phyloP scores from a whole-genome alignment of 2,329 filamentous ascomycete genomes.

The Pseudogymnoascus sp. region DNA sequence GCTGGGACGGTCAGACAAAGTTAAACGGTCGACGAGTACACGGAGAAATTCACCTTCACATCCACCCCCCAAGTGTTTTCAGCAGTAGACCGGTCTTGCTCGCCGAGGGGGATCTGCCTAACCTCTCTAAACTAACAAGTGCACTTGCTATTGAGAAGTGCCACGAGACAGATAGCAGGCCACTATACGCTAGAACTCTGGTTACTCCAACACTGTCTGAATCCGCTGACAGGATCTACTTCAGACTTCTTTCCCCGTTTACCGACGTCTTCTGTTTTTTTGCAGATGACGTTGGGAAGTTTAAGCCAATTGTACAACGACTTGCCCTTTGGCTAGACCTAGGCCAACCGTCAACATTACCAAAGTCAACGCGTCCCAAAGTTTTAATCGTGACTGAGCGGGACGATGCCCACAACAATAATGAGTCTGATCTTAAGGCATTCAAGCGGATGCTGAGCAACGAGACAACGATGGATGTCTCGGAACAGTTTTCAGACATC shows the following conservation, averaged over 20 bases:
- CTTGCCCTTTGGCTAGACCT: constrained; percentile 18
- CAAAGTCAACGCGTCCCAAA: constrained; percentile 5
- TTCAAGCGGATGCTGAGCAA: constrained; percentile 14
- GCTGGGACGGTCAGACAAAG: constrained; percentile 11
- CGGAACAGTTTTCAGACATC: constrained; percentile 12
- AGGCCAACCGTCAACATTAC: constrained; percentile 14
- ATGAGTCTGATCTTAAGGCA: constrained; percentile 11
- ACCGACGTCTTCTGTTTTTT: too few relatives aligned
- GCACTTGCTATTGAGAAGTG: constrained; percentile 10
- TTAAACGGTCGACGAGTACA: constrained; percentile 13
- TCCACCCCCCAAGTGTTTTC: constrained; percentile 14
- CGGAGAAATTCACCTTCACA: constrained; percentile 17
- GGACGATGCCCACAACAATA: constrained; percentile 10
- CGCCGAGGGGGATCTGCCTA: constrained; percentile 15
- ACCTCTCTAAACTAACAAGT: constrained; percentile 12
- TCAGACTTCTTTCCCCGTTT: neutral
- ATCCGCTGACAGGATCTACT: constrained; percentile 16
- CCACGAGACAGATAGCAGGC: constrained; percentile 10
- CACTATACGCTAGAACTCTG: neutral
- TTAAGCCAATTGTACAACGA: constrained; percentile 14
- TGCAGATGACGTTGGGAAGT: constrained; percentile 17
- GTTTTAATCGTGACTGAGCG: constrained; percentile 13
- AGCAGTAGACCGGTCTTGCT: constrained; percentile 15
- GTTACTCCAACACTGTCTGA: constrained; percentile 9
- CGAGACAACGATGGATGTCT: constrained; percentile 16